phyloP scores from a whole-genome alignment of 768 basidiomycete genomes.

The Pleurotus tuber-regium region DNA sequence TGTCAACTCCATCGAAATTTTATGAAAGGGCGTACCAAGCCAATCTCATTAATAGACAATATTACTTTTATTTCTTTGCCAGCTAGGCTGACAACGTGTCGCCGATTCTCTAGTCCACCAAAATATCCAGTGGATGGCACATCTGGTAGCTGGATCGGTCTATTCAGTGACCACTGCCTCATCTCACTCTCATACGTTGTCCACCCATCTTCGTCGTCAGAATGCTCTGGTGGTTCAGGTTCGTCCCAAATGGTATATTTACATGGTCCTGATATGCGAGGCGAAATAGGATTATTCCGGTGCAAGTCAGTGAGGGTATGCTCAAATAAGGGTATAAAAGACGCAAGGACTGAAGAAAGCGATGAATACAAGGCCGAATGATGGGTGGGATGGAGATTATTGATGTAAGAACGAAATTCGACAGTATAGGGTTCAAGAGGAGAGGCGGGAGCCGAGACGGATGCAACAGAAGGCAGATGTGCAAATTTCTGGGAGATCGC shows the following conservation, averaged over 20 bases:
- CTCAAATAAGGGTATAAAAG: constrained; percentile 48
- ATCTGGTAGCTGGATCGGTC: constrained; percentile 46
- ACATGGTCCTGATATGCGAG: constrained; percentile 40
- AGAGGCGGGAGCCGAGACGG: constrained; percentile 27
- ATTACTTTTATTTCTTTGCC: constrained; percentile 42
- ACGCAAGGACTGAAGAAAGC: constrained; percentile 30
- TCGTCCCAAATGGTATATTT: constrained; percentile 45
- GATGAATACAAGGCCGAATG: constrained; percentile 27
- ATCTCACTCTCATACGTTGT: constrained; percentile 37
- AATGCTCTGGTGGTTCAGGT: constrained; percentile 45
- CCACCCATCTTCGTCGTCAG: constrained; percentile 50
- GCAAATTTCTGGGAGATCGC: constrained; percentile 38
- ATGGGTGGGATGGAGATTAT: constrained; percentile 41
- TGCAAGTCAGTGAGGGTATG: constrained; percentile 51
- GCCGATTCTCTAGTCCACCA: constrained; percentile 43
- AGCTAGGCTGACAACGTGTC: constrained; percentile 33
- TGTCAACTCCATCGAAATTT: not conserved
- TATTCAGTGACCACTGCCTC: constrained; percentile 38
- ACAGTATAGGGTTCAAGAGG: constrained; percentile 9
- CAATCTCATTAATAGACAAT: constrained; percentile 36
- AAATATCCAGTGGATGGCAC: constrained; percentile 39
- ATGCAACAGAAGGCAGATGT: constrained; percentile 43
- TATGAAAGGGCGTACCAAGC: constrained; percentile 33
- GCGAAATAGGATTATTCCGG: constrained; percentile 41
- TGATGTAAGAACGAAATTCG: constrained; percentile 49